Percentiles rank a stretch among this genome's conserved stretches.
Conservation (phyloP, 169 alveolate genomes). For the Eimeria necatrix region DNA sequence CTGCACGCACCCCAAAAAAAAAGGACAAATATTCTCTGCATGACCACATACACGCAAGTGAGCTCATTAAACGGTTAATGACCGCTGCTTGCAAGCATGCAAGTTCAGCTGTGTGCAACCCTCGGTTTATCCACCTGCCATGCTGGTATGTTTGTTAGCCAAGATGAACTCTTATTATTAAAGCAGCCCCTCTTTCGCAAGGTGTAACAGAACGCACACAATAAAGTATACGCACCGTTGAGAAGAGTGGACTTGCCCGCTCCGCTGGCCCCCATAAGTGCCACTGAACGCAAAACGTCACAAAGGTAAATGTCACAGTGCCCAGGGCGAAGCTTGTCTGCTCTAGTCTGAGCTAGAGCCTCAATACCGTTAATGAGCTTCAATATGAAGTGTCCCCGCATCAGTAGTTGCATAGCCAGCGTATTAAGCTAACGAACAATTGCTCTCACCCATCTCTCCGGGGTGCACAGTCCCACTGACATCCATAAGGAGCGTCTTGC, state of each 20-base stretch:
- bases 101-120: neutral
- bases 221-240: constrained; percentile 66
- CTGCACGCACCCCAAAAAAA: constrained; percentile 21
- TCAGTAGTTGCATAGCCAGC: neutral
- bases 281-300: constrained; percentile 81
- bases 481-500: constrained; percentile 69
- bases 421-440: neutral
- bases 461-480: constrained; percentile 77
- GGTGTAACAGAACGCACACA: neutral
- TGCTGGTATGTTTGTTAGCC: neutral
- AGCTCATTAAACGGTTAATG: too few relatives aligned
- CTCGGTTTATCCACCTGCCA: neutral
- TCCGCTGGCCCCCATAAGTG: constrained; percentile 92
- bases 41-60: too few relatives aligned
- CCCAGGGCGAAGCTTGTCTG: neutral
- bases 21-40: too few relatives aligned
- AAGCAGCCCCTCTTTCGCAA: neutral
- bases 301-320: neutral
- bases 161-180: neutral
- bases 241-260: constrained; percentile 92
- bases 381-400: neutral
- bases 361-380: neutral
- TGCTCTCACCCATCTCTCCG: constrained; percentile 83
- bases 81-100: neutral
- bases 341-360: too few relatives aligned